phyloP scores from a whole-genome alignment of 192 early-diverging fungal genomes.

The Neocallimastix lanati region DNA sequence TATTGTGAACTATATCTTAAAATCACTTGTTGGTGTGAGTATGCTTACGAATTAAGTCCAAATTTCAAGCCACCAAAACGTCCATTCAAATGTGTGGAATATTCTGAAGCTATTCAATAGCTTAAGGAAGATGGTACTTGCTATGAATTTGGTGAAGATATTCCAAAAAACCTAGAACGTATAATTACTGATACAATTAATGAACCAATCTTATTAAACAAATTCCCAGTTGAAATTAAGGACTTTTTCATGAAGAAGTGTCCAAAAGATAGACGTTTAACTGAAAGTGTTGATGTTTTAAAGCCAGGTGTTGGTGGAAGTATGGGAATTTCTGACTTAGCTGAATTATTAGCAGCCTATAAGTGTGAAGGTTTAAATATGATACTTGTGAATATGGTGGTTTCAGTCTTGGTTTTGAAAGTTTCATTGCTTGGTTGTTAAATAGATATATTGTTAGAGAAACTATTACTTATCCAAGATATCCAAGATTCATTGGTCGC shows the following conservation, averaged over 20 bases:
- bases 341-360: conserved; percentile 63
- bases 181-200: conserved; percentile 95
- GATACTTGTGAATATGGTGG: conserved; percentile 91
- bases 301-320: conserved; percentile 92
- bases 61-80: conserved; percentile 58
- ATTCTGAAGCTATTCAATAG: conserved; percentile 87
- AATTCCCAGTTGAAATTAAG: conserved; percentile 95
- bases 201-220: conserved; percentile 83
- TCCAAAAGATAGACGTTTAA: conserved; percentile 60
- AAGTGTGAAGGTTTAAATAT: conserved; percentile 84
- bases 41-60: conserved; percentile 82
- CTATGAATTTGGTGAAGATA: conserved; percentile 97
- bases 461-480: conserved; percentile 82
- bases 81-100: conserved; percentile 91
- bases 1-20: conserved; percentile 59
- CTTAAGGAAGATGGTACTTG: conserved; percentile 70
- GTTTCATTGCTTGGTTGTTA: conserved; percentile 91
- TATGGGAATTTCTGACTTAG: conserved; percentile 84
- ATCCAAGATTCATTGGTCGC: conserved; percentile 67
- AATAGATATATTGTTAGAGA: conserved; percentile 80
- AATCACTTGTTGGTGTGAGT: conserved; percentile 49
- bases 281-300: conserved; percentile 92
- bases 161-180: conserved; percentile 93
- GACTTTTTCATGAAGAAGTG: conserved; percentile 97
- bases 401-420: conserved; percentile 90